Percentiles rank a stretch among this genome's conserved stretches.
phyloP scores from a whole-genome alignment of 345 rosid species.

The Eucalyptus leucophloia region DNA sequence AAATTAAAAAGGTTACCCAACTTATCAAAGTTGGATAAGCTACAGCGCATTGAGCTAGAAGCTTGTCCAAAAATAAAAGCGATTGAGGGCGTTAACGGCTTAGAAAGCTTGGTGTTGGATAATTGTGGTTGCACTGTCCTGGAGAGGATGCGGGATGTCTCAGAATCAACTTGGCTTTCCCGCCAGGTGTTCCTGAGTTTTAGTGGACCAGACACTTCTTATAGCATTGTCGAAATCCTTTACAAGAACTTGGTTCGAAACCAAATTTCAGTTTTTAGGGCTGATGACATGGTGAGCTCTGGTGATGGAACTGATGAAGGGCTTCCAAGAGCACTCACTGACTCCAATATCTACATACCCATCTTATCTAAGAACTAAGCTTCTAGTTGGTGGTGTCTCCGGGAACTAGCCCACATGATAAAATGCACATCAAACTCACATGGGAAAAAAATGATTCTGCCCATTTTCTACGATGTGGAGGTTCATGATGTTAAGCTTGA shows the following conservation, averaged over 20 bases:
- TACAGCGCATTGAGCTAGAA: background rate
- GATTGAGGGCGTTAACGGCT: background rate
- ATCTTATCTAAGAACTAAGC: no score
- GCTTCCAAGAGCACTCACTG: fast-evolving
- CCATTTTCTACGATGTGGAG: background rate
- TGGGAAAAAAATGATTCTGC: no score
- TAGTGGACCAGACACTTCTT: fast-evolving
- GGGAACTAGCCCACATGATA: no score
- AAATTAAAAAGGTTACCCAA: background rate
- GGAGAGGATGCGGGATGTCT: fast-evolving
- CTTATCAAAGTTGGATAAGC: background rate
- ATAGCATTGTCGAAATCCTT: background rate
- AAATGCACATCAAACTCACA: no score
- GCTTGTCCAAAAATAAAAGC: background rate
- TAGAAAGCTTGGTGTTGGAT: fast-evolving
- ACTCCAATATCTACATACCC: no score
- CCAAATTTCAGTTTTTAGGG: background rate
- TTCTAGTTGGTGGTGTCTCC: no score
- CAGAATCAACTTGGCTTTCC: fast-evolving
- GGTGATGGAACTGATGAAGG: background rate
- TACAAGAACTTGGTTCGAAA: background rate
- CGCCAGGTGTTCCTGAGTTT: background rate
- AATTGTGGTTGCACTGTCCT: background rate
- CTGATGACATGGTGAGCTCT: background rate
- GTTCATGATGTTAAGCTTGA: no score